Conservation (phyloP, 192 early-diverging fungal species). For the Coemansia pectinata region DNA sequence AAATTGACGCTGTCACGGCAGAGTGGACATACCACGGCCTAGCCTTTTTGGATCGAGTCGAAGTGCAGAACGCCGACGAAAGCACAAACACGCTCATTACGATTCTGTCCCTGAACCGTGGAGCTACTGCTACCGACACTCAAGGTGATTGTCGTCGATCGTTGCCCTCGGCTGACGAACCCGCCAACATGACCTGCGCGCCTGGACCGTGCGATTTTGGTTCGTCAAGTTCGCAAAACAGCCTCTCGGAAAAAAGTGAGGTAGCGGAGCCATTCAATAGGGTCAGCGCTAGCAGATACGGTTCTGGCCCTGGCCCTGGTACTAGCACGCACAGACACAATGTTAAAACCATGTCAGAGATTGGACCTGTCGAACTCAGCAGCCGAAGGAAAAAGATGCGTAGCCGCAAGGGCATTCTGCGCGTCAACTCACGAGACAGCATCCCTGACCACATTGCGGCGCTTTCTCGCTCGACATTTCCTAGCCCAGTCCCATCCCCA, state of each 20-base stretch:
- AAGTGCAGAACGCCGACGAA: constrained; percentile 52
- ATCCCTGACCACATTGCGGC: constrained; percentile 51
- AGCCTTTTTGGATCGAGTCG: constrained; percentile 43
- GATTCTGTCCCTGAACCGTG: constrained; percentile 48
- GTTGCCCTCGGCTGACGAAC: constrained; percentile 19
- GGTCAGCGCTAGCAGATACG: constrained; percentile 15
- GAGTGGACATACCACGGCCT: constrained; percentile 52
- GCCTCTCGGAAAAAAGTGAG: constrained; percentile 12
- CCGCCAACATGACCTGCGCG: background rate
- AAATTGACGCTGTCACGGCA: constrained; percentile 10
- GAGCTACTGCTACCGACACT: constrained; percentile 7
- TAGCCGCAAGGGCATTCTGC: constrained; percentile 35
- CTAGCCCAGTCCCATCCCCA: constrained; percentile 42
- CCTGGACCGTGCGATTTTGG: constrained; percentile 15
- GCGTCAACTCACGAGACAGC: constrained; percentile 42
- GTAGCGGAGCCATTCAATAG: constrained; percentile 8
- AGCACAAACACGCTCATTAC: constrained; percentile 49
- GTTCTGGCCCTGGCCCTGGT: background rate
- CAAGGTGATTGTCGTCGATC: constrained; percentile 25
- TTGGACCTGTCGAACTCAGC: constrained; percentile 6
- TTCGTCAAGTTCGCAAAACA: constrained; percentile 10
- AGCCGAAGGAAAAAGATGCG: constrained; percentile 29
- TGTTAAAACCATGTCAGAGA: constrained; percentile 4
- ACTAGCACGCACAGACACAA: background rate
- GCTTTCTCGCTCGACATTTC: constrained; percentile 53